These are phyloP conservation scores for apple (Malus domestica) DNA, from an alignment of 306 rosid genomes.

Conservation along the genomic window ASM211411v1 NC_041804.1:2947501-2948000, in stretches of 20 bases:
- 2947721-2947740: background rate
- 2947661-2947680: background rate
- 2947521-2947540: conserved; percentile 45
- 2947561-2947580: background rate
- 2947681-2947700: background rate
- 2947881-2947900: conserved; percentile 52
- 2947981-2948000: conserved; percentile 23
- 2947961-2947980: conserved; percentile 22
- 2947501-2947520: conserved; percentile 87
- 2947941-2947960: conserved; percentile 29
- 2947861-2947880: background rate
- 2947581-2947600: background rate
- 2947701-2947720: background rate
- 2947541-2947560: background rate
- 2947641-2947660: background rate
- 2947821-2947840: background rate
- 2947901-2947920: conserved; percentile 43
- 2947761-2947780: no score
- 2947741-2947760: background rate
- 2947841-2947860: background rate
- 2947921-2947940: conserved; percentile 33
- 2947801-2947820: background rate
- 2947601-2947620: background rate
- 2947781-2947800: background rate
- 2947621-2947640: background rate